A percentile compares a stretch with the other conserved stretches of the same genome.
Evolutionary conservation across 2,329 filamentous ascomycete genomes (phyloP).

Genomic region (Didymella segeticola): DNA sequence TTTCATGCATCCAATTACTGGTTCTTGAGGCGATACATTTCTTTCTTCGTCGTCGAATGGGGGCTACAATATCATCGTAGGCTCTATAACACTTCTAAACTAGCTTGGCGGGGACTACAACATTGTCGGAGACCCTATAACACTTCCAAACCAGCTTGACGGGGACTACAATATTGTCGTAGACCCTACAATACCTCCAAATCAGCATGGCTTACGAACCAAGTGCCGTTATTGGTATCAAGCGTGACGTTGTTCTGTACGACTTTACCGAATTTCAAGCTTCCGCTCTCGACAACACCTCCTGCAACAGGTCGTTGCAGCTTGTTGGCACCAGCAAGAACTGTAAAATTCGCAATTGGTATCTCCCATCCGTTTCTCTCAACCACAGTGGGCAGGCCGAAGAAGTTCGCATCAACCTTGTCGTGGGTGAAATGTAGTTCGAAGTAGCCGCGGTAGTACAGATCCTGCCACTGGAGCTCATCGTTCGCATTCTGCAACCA

Average conservation of each 20-base stretch:
- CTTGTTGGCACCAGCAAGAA: slow-evolving; percentile 66
- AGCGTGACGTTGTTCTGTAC: slow-evolving; percentile 45
- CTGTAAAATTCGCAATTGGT: slow-evolving; percentile 73
- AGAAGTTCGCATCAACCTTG: slow-evolving; percentile 68
- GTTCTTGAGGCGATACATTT: too few species aligned
- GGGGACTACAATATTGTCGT: not conserved
- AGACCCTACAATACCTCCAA: slow-evolving; percentile 31
- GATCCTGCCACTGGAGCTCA: slow-evolving; percentile 75
- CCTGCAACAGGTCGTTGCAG: slow-evolving; percentile 59
- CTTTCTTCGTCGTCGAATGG: too few species aligned
- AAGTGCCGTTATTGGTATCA: slow-evolving; percentile 43
- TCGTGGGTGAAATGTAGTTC: slow-evolving; percentile 63
- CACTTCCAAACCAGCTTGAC: too few species aligned
- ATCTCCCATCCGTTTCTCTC: slow-evolving; percentile 69
- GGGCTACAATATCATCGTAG: too few species aligned
- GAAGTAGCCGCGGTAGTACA: slow-evolving; percentile 78
- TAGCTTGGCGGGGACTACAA: too few species aligned
- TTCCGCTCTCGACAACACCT: slow-evolving; percentile 63
- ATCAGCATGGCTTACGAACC: slow-evolving; percentile 41
- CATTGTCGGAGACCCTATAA: too few species aligned
- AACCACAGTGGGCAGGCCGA: slow-evolving; percentile 66
- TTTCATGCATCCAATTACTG: too few species aligned
- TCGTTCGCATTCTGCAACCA: slow-evolving; percentile 57
- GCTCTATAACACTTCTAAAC: too few species aligned
- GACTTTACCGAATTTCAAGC: slow-evolving; percentile 57